These are phyloP conservation scores for Russula olivacea DNA, from an alignment of 768 basidiomycete species.

Conservation along the genomic window DNA sequence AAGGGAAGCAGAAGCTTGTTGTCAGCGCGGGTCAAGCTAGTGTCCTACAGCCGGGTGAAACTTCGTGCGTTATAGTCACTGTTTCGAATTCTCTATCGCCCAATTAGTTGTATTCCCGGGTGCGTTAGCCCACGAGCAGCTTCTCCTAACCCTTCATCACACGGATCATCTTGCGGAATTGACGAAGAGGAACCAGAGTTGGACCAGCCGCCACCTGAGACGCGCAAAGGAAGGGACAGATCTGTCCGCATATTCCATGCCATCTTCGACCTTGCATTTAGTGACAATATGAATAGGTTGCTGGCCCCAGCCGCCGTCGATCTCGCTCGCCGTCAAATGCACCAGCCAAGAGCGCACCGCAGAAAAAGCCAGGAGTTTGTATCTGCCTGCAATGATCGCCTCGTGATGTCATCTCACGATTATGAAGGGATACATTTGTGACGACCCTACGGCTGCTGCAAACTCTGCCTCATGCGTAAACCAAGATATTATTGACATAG, in stretches of 20 bases:
- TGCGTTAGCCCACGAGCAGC: background rate
- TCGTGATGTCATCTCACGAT: background rate
- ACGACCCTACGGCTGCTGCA: conserved; percentile 33
- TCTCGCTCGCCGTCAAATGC: background rate
- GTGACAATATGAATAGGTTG: background rate
- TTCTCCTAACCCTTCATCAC: conserved; percentile 1
- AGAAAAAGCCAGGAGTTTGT: conserved; percentile 11
- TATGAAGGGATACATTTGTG: conserved; percentile 60
- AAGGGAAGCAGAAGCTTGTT: conserved; percentile 15
- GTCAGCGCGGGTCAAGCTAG: background rate
- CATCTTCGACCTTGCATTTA: background rate
- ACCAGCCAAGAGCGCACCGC: background rate
- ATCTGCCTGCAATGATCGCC: background rate
- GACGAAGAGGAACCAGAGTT: background rate
- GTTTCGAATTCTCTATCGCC: background rate
- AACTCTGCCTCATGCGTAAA: conserved; percentile 43
- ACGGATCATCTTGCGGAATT: background rate
- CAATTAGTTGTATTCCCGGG: background rate
- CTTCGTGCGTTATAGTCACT: background rate
- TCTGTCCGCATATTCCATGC: background rate
- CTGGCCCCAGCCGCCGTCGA: background rate
- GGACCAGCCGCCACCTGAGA: background rate
- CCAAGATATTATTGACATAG: conserved; percentile 72
- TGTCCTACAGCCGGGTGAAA: background rate
- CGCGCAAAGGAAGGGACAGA: background rate